These are phyloP conservation scores for Dittrichia graveolens DNA, from an alignment of 129 eudicot species.

Conservation along the genomic window DNA sequence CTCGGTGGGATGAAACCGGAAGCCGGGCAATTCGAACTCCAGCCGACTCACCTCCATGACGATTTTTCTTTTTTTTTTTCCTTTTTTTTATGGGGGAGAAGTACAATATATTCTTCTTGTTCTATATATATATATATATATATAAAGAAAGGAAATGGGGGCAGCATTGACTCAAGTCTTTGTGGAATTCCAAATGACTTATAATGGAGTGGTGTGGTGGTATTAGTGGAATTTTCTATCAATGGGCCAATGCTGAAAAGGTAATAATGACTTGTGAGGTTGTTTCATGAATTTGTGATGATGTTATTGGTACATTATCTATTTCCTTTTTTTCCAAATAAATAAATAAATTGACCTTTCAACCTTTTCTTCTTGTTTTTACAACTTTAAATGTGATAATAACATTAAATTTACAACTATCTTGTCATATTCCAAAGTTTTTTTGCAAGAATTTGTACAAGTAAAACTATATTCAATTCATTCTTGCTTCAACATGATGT, in stretches of 20 bases:
- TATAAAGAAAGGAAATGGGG: constrained; percentile 12
- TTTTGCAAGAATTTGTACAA: no score
- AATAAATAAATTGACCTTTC: no score
- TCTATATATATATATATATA: constrained; percentile 11
- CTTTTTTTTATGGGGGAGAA: no score
- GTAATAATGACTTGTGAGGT: constrained; percentile 1
- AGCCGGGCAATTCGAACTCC: constrained; percentile 64
- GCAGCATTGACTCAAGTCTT: constrained; percentile 35
- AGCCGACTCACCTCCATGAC: constrained; percentile 45
- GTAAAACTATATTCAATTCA: no score
- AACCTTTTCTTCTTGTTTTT: no score
- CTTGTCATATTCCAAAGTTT: no score
- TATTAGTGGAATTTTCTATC: constrained; percentile 17
- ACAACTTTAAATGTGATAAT: no score
- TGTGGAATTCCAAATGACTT: constrained; percentile 23
- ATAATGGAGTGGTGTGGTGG: constrained; percentile 21
- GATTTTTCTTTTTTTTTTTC: no score
- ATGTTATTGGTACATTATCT: not conserved
- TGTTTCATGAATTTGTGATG: not conserved
- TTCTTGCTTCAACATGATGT: no score
- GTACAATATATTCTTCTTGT: constrained; percentile 5
- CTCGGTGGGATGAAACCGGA: constrained; percentile 85
- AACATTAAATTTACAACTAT: no score
- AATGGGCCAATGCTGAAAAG: constrained; percentile 3
- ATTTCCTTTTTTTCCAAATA: no score